Conservation (phyloP, 192 early-diverging fungal genomes). For the Geranomyces michiganensis region DNA sequence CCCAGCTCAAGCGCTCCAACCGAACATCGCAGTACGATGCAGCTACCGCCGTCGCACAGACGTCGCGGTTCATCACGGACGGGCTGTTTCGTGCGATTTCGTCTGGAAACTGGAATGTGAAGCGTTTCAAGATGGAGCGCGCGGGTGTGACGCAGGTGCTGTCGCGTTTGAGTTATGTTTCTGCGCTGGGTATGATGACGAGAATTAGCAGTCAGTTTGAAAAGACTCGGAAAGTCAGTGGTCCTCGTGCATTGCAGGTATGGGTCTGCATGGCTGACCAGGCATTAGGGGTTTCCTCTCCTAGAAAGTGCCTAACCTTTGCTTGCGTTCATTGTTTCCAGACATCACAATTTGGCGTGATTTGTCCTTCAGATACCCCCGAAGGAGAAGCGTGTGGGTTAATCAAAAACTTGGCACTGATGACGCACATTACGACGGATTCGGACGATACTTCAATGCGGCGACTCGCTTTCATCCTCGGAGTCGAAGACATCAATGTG, state of each 20-base stretch:
- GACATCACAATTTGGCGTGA: constrained; percentile 97
- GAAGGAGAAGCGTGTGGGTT: constrained; percentile 98
- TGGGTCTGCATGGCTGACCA: constrained; percentile 5
- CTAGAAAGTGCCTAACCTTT: background rate
- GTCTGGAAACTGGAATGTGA: constrained; percentile 97
- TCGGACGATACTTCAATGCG: constrained; percentile 81
- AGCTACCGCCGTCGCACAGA: constrained; percentile 45
- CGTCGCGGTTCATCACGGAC: constrained; percentile 78
- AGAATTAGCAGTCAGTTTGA: constrained; percentile 96
- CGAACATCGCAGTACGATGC: constrained; percentile 88
- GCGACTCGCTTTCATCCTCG: constrained; percentile 80
- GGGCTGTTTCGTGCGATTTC: constrained; percentile 92
- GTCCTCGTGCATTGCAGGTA: constrained; percentile 91
- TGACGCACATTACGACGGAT: constrained; percentile 98
- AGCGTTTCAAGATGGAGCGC: constrained; percentile 99
- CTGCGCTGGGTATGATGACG: constrained; percentile 97
- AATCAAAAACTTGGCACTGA: constrained; percentile 95
- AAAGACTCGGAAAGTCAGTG: constrained; percentile 96
- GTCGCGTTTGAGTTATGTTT: constrained; percentile 89
- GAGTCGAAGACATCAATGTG: constrained; percentile 90
- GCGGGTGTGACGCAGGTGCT: constrained; percentile 97
- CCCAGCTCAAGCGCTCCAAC: constrained; percentile 85
- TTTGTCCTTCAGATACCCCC: constrained; percentile 96
- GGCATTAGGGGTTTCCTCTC: no score
- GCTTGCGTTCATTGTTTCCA: background rate